These are phyloP conservation scores for Pseudonectria foliicola DNA, from an alignment of 2,329 filamentous ascomycete genomes.

Conservation along the genomic window DNA sequence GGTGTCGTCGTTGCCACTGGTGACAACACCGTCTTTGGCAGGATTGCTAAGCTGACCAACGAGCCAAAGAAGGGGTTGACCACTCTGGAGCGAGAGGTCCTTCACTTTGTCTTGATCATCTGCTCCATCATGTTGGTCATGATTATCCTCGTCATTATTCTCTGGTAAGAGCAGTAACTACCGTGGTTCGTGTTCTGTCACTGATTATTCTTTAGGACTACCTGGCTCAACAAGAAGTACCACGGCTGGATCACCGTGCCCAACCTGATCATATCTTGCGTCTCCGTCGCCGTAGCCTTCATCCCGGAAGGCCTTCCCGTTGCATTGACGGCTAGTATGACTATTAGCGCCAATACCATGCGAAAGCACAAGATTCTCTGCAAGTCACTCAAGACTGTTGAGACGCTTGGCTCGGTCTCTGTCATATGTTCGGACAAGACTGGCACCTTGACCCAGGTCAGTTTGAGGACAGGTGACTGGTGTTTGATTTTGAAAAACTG, in stretches of 20 bases:
- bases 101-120: conserved; percentile 66
- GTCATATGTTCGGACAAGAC: conserved; percentile 75
- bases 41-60: conserved; percentile 65
- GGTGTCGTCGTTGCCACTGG: conserved; percentile 67
- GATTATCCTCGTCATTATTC: conserved; percentile 55
- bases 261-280: conserved; percentile 64
- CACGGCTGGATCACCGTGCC: conserved; percentile 67
- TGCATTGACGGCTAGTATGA: conserved; percentile 62
- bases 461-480: conserved; percentile 4
- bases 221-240: conserved; percentile 60
- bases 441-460: conserved; percentile 55
- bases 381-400: conserved; percentile 73
- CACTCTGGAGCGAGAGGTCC: conserved; percentile 63
- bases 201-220: conserved; percentile 40
- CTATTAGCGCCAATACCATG: conserved; percentile 73
- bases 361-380: conserved; percentile 68
- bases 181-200: too few species aligned
- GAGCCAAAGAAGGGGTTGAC: conserved; percentile 61
- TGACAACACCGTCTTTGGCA: conserved; percentile 67
- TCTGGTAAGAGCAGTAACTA: conserved; percentile 45
- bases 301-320: conserved; percentile 70
- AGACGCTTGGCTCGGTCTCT: conserved; percentile 66
- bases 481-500: conserved; percentile 1
- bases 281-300: conserved; percentile 66
- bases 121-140: conserved; percentile 59